Base-by-base conservation (phyloP, 108 stramenopile species). In the Skeletonema marinoi region DNA sequence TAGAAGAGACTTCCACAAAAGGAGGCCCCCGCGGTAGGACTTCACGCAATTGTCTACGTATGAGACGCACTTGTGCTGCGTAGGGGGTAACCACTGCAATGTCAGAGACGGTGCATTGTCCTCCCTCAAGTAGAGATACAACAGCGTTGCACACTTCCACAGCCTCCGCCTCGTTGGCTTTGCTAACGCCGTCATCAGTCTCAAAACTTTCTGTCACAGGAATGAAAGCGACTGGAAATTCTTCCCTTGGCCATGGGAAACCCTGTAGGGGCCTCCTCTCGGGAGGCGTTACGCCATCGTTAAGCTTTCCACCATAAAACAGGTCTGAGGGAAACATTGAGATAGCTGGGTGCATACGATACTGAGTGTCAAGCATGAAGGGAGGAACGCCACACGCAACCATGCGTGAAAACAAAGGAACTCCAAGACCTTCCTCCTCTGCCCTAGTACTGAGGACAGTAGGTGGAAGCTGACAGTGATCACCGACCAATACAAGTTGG, bases 61-160 rank as follows among this genome's bases (percentile, higher is more conserved):
- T 92, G 42, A 98, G 91, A 33, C 93, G 85, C 44, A 98, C 98
- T 87, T 99, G 99, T 11, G 97, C 99, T 32, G 98, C 97, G 85
- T 99, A 99, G 0, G 99, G 99, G 33, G 99, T 98, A 31, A 99
- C 97, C 44, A 99, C 97, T 30, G 97, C 98, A 86, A 99, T 96
- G 61, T 99, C 97, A 17, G 84, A 89, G 29, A 89, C 86, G 8
- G 68, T 75, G 70, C 94, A 95, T 67, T 92, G 91, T 3, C 97
- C 97, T 35, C 91, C 90, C 19, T 77, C 77, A 29, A 98, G 74
- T 60, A 99, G 89, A 10, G 78, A 70, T n/a, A 84, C 77, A 14
- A 98, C 97, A 32, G 97, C 92, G 42, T 92, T 81, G 68, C 87
- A 93, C 7, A 91, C 98, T 32, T 96, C 93, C 41, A 69, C 83